phyloP scores from a whole-genome alignment of 768 basidiomycete genomes.

The Rhizopogon vulgaris region DNA sequence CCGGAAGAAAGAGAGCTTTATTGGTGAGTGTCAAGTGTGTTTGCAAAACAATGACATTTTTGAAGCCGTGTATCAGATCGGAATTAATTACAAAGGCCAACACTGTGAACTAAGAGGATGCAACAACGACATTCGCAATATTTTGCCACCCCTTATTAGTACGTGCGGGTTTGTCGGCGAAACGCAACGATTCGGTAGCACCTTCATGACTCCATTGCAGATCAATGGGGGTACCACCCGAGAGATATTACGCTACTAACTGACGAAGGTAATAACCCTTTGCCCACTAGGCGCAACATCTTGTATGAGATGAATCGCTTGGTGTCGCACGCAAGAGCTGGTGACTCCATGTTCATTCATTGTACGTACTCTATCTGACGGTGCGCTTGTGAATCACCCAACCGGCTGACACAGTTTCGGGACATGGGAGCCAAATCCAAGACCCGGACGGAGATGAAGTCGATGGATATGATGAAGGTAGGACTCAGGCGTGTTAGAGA shows the following conservation, averaged over 20 bases:
- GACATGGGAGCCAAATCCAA: background rate
- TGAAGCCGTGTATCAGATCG: background rate
- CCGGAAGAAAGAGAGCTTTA: background rate
- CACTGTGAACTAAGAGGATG: background rate
- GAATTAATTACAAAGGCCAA: background rate
- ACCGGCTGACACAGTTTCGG: background rate
- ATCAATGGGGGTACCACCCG: background rate
- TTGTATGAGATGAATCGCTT: background rate
- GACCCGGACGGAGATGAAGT: background rate
- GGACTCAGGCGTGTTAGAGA: too few species aligned
- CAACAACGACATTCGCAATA: background rate
- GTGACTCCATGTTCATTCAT: background rate
- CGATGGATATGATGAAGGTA: conserved; percentile 1
- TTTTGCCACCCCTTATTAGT: background rate
- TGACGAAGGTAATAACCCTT: background rate
- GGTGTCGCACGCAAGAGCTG: background rate
- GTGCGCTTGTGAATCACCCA: background rate
- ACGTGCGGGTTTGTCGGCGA: background rate
- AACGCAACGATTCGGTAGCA: background rate
- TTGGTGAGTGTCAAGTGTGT: background rate
- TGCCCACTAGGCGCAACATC: background rate
- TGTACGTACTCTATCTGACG: background rate
- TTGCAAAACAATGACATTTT: background rate
- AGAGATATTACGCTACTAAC: background rate
- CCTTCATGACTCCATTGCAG: background rate